Base-by-base conservation (phyloP, 768 basidiomycete genomes). In the Tricholoma terreum region DNA sequence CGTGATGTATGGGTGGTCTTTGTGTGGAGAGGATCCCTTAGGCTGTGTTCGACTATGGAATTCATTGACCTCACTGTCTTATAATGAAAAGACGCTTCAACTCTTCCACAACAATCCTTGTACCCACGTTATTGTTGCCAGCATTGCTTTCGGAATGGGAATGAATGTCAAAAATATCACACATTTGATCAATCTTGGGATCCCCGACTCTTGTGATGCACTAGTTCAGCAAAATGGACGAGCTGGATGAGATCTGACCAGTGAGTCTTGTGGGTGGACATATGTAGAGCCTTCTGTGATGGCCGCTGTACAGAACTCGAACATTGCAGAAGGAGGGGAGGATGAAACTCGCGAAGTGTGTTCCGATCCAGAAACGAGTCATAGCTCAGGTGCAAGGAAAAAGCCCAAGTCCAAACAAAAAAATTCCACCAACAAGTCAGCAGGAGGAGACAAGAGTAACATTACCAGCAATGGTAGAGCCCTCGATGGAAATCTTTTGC, bases 161-260 rank as follows among this genome's bases (percentile, higher is more conserved):
- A 59, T 55, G 54, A 55, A 59, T n/a, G n/a, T 59, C 19, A 46
- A 30, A 6, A 56, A 43, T 49, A 59, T 59, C 35, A 55, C 15
- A 6, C n/a, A 55, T 33, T 55, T 54, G 12, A 56, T 59, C 27
- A 59, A 59, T 31, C 54, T 59, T n/a, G 58, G 54, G 9, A 22
- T 59, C 9, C 54, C 40, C 5, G 50, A 59, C 27, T 50, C 54
- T 19, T 17, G 27, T 30, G 54, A 59, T 22, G 53, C 50, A 2
- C 36, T 59, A 11, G 50, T 59, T 22, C 54, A 59, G 30, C 58
- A 59, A 27, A 59, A 59, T 52, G 54, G 58, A 36, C 14, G 50
- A 3, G 58, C 50, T 6, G 54, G 58, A 19, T 36, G 54, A 42
- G 45, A 59, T 33, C 49, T 59, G 4, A 34, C 22, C 12, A 55